phyloP scores from a whole-genome alignment of 1,139 yeast species.

The Saccharomycopsis phalli region DNA sequence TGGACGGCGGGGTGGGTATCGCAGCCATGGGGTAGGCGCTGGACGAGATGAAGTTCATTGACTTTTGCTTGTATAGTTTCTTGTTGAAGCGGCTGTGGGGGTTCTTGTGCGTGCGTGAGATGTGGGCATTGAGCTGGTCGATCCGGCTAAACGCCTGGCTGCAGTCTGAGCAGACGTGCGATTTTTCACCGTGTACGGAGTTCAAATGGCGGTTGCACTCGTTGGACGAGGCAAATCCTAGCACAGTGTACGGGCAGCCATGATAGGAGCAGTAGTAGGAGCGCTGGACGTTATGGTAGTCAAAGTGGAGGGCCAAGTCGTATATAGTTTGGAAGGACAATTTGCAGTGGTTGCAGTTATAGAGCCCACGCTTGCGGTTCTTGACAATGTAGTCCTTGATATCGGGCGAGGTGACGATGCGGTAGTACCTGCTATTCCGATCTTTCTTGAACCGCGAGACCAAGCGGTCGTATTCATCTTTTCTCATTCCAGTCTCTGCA shows the following conservation, averaged over 20 bases:
- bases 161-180: slow-evolving; percentile 12
- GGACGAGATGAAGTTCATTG: slow-evolving; percentile 4
- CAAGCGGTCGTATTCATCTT: not conserved
- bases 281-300: slow-evolving; percentile 10
- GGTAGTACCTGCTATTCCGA: slow-evolving; percentile 4
- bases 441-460: slow-evolving; percentile 2
- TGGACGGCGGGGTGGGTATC: not conserved
- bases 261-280: slow-evolving; percentile 6
- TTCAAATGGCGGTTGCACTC: slow-evolving; percentile 16
- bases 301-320: slow-evolving; percentile 18
- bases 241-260: slow-evolving; percentile 16
- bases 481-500: not conserved
- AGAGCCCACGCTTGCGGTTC: slow-evolving; percentile 17
- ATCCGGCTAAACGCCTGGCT: slow-evolving; percentile 11
- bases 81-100: slow-evolving; percentile 16
- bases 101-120: slow-evolving; percentile 15
- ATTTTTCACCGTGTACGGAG: slow-evolving; percentile 17
- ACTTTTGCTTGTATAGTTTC: slow-evolving; percentile 10
- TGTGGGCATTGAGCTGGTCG: slow-evolving; percentile 19
- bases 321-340: slow-evolving; percentile 7
- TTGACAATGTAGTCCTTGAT: slow-evolving; percentile 11
- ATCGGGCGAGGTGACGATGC: slow-evolving; percentile 2
- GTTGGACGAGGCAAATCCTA: slow-evolving; percentile 14
- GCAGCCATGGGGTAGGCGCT: not conserved
- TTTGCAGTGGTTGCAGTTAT: slow-evolving; percentile 19